Base-by-base conservation (phyloP, 345 rosid genomes). In the Eucalyptus albens region DNA sequence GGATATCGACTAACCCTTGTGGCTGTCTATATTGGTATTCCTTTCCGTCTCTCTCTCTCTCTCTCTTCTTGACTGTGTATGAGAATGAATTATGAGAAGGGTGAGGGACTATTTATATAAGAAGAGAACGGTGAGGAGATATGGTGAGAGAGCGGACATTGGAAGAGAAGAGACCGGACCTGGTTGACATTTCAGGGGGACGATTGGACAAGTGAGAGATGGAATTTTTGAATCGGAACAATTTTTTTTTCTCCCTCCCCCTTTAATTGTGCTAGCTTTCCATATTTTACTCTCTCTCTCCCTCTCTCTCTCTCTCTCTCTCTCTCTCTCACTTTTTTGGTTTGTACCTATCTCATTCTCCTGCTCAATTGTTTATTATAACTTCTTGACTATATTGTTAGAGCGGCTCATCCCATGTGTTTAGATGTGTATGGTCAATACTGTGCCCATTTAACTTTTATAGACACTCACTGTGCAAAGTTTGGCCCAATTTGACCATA, bases 171-270 rank as follows among this genome's bases (percentile, higher is more conserved):
- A 93, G 85, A 90, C 92, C 92, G 87, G 93, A 90, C 89, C 88
- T 88, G 86, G 94, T 94, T 95, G 96, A 95, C 97, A 91, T 91
- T 92, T 92, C 92, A 91, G 91, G 88, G 88, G 88, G 89, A 49
- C 89, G 93, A 62, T 62, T 62, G 92, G 92, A 90, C 92, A 94
- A 92, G 50, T 12, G 26, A 40, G 65, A 50, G 40, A 26, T 69
- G 67, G 37, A 65, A 49, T 77, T 77, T 53, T 88, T 47, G 27
- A 50, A 49, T 88, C 56, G 82, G 62, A 77, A 69, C 42, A 77
- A 40, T 21, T 40, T 2, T 45, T 44, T 15, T n/a, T 62, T 26
- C 37, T 11, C 50, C 19, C 83, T 44, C 56, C 12, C 42, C 56
- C 86, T 88, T 88, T 88, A 42, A 37, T 40, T 45, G 86, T 88